phyloP scores from a whole-genome alignment of 305 asterid genomes.

The Ilex paraguariensis region DNA sequence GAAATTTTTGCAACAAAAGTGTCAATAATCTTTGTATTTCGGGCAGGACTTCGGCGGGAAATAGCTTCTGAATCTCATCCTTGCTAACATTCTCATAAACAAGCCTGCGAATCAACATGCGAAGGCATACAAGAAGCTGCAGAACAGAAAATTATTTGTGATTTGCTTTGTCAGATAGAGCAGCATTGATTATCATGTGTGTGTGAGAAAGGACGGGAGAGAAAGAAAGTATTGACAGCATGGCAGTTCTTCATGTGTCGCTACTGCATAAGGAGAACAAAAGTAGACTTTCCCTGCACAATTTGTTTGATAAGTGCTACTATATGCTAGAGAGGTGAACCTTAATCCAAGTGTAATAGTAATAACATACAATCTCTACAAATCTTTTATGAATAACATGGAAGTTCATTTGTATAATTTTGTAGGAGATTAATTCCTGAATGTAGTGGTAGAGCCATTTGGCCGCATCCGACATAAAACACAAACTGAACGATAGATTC shows the following conservation, averaged over 20 bases:
- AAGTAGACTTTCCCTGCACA: neutral
- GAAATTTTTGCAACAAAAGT: conserved; percentile 61
- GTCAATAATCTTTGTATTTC: conserved; percentile 64
- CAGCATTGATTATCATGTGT: neutral
- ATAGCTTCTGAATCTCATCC: conserved; percentile 58
- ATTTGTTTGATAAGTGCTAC: too few species aligned
- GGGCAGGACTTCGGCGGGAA: conserved; percentile 66
- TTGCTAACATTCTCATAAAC: conserved; percentile 42
- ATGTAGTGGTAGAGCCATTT: too few species aligned
- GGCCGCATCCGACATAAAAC: too few species aligned
- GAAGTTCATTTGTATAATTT: too few species aligned
- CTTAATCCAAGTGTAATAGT: too few species aligned
- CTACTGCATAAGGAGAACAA: neutral
- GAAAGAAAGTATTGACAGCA: neutral
- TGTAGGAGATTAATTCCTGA: too few species aligned
- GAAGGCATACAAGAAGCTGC: conserved; percentile 75
- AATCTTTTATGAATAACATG: too few species aligned
- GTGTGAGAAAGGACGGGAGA: neutral
- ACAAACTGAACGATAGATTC: too few species aligned
- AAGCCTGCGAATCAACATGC: conserved; percentile 58
- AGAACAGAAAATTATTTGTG: neutral
- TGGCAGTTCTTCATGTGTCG: too few species aligned
- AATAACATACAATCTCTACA: too few species aligned
- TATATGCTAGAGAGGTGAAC: too few species aligned
- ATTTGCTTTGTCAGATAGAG: neutral